Base-by-base conservation (phyloP, 2,329 filamentous ascomycete species). In the Lecanicillium sp. region DNA sequence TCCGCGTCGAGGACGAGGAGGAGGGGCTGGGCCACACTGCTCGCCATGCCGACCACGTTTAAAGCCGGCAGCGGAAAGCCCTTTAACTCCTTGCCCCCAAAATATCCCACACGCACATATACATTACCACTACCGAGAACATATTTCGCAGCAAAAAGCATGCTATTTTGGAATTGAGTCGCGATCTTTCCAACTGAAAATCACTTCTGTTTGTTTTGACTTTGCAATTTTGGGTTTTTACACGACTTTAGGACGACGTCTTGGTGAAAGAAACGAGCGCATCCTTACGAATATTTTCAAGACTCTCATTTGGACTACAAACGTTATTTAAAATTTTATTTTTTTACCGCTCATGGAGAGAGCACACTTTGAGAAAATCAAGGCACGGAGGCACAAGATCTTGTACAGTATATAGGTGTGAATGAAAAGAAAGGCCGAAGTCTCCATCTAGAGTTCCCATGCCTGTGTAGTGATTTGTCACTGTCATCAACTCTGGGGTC, bases 1-100 rank as follows among this genome's bases (percentile, higher is more conserved):
- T 72, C 1, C 58, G 62, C 19, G 61, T 71, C 11, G 67, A 67
- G 36, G 56, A 67, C 9, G 56, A 54, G 10, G 41, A 49, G 12
- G 48, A 44, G 6, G 12, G 17, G 36, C 17, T 39, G 7, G 36
- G 36, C 19, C 26, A 41, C 10, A 32, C 24, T 21, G 20, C 11
- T 21, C 14, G 15, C 15, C 41, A 17, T 17, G 15, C 15, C 35
- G 35, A 35, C 32, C 32, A 15, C 17, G 14, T 35, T 7, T 37
- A 37, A 5, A 14, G n/a, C 29, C 27, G 5, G 26, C 32, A 4
- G 33, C 44, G n/a, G n/a, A n/a, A n/a, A n/a, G n/a, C n/a, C n/a
- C n/a, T n/a, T n/a, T 14, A 30, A 30, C 27, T 30, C 8, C 27
- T 30, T 30, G 27, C 27, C 14, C 8, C n/a, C n/a, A n/a, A n/a